These are phyloP conservation scores for Trametes elegans DNA, from an alignment of 768 basidiomycete species.

Conservation along the genomic window DNA sequence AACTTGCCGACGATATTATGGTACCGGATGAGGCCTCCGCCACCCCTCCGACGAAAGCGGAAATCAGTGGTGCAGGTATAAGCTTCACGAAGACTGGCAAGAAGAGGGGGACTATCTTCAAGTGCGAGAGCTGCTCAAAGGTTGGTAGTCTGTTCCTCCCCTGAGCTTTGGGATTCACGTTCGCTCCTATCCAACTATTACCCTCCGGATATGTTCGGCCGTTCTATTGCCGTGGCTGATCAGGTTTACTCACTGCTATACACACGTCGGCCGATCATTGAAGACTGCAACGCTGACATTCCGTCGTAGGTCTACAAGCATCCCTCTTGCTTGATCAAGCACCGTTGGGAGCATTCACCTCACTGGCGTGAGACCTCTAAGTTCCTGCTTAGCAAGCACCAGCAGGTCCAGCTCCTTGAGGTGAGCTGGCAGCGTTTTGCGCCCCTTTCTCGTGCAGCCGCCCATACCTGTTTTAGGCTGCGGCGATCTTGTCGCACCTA, in stretches of 20 bases:
- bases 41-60: slow-evolving; percentile 16
- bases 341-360: slow-evolving; percentile 96
- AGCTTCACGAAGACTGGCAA: slow-evolving; percentile 43
- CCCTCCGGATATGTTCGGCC: slow-evolving; percentile 1
- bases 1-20: slow-evolving; percentile 15
- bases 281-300: no score
- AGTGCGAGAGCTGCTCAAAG: slow-evolving; percentile 95
- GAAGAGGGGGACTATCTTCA: slow-evolving; percentile 84
- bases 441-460: not conserved
- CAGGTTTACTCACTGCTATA: no score
- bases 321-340: slow-evolving; percentile 93
- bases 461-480: slow-evolving; percentile 53
- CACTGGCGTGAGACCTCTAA: slow-evolving; percentile 95
- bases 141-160: slow-evolving; percentile 29
- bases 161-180: not conserved
- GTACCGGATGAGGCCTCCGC: slow-evolving; percentile 14
- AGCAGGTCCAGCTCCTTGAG: slow-evolving; percentile 96
- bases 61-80: slow-evolving; percentile 27
- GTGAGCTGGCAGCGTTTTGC: slow-evolving; percentile 36
- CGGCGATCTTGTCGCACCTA: slow-evolving; percentile 90
- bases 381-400: slow-evolving; percentile 90
- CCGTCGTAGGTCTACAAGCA: slow-evolving; percentile 93
- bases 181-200: not conserved
- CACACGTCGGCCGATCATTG: no score
- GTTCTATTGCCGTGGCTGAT: not conserved